Evolutionary conservation across 129 eudicot genomes (phyloP).

Genomic region (Helianthus annuus): DNA sequence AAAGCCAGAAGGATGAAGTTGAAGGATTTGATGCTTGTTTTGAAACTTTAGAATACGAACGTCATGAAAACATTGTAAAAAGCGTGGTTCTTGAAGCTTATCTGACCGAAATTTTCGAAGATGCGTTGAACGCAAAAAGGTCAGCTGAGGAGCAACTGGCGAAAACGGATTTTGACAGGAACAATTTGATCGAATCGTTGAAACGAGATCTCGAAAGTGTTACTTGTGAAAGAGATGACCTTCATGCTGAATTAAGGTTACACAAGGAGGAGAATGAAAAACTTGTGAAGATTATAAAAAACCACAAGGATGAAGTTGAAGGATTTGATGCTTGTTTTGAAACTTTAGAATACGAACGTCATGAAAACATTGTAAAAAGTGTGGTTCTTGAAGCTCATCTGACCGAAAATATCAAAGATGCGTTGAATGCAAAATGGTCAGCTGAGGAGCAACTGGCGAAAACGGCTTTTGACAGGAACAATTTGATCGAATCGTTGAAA

Average conservation of each 20-base stretch:
- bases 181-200: conserved; percentile 45
- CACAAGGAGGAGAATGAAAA: conserved; percentile 22
- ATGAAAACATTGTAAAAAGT: conserved; percentile 45
- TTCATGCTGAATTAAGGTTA: conserved; percentile 4
- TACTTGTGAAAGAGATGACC: conserved; percentile 49
- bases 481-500: conserved; percentile 45
- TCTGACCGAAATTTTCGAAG: conserved; percentile 12
- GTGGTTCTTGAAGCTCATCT: conserved; percentile 51
- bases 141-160: conserved; percentile 42
- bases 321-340: conserved; percentile 26
- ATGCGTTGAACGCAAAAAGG: conserved; percentile 27
- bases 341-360: conserved; percentile 51
- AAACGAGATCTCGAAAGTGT: conserved; percentile 44
- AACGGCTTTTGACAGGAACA: conserved; percentile 41
- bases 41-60: conserved; percentile 50
- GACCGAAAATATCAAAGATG: conserved; percentile 8
- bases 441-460: conserved; percentile 43
- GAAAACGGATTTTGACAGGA: conserved; percentile 38
- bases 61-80: conserved; percentile 47
- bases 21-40: conserved; percentile 27
- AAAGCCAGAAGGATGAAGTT: conserved; percentile 52
- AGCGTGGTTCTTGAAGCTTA: conserved; percentile 51
- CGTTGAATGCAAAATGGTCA: conserved; percentile 29
- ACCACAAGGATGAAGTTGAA: conserved; percentile 49
- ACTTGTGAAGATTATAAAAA: conserved; percentile 31